These are phyloP conservation scores for Eragrostis tef DNA, from an alignment of 202 grass and related monocot genomes.

Conservation along the genomic window DNA sequence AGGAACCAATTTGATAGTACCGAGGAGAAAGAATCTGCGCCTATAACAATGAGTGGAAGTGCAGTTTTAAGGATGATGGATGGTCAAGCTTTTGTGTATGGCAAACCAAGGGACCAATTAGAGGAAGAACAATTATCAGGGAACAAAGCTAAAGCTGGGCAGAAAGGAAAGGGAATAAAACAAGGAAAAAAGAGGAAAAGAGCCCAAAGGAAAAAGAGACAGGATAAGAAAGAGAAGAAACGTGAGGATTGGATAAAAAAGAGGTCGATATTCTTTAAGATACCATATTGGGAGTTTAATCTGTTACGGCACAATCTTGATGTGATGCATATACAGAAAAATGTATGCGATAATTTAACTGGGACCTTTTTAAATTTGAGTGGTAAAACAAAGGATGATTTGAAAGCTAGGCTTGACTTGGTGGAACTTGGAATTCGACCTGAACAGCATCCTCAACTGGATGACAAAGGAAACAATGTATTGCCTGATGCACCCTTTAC, in stretches of 20 bases:
- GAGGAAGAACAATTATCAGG: not conserved
- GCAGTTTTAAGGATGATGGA: not conserved
- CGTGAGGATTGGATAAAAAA: slow-evolving; percentile 24
- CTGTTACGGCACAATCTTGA: slow-evolving; percentile 46
- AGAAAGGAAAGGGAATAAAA: not conserved
- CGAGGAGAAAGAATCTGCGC: not conserved
- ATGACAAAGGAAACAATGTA: not conserved
- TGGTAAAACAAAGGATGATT: slow-evolving; percentile 28
- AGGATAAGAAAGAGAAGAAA: not conserved
- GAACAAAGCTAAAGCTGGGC: not conserved
- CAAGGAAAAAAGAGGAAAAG: not conserved
- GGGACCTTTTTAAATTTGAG: slow-evolving; percentile 15
- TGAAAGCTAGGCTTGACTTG: slow-evolving; percentile 31
- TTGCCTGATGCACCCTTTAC: slow-evolving; percentile 11
- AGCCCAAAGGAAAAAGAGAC: not conserved
- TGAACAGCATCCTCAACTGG: slow-evolving; percentile 11
- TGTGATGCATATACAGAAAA: slow-evolving; percentile 54
- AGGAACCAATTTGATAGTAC: not conserved
- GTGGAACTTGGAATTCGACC: slow-evolving; percentile 14
- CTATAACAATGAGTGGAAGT: not conserved
- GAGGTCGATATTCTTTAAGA: slow-evolving; percentile 38
- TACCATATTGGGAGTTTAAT: slow-evolving; percentile 37
- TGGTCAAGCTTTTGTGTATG: not conserved
- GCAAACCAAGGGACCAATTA: not conserved
- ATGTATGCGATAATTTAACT: slow-evolving; percentile 45